Evolutionary conservation across 495 filamentous ascomycete species (phyloP), one percentile per base, ranked within the genome.

Genomic region (Neurospora sp.): DNA sequence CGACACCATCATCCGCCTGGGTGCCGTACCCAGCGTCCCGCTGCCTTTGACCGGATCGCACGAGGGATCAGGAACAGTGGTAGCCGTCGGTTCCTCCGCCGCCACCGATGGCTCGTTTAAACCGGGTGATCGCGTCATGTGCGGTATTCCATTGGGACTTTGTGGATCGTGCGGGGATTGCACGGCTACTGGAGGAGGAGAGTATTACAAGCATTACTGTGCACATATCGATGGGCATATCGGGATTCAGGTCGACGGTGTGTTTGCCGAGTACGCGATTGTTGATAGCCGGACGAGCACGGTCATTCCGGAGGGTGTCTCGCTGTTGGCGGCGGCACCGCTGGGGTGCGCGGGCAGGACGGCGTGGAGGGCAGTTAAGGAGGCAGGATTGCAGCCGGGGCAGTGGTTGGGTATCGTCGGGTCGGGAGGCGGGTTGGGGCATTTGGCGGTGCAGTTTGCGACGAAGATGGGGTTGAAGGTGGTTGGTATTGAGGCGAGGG

Each of bases 321-420:
- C 74, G 4, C 86, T 89, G 71, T 70, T 82, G 38, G 81, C 81
- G 7, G 87, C 87, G 41, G 87, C 86, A 18, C 87, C 88, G 22
- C 77, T 90, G 39, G 86, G 86, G 37, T 90, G 87, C 74, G 88
- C 88, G 1, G 88, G 88, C 1, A 74, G 85, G 53, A 89, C 88
- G 16, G 80, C 86, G 11, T 89, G 83, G 78, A 76, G 86, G 20
- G 87, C 80, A 4, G 77, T 89, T n/a, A 46, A 80, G 68, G 80
- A 81, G 74, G 76, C 86, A 5, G 83, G 73, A 7, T 74, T 89
- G 72, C 77, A 78, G 71, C 72, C 74, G 65, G 87, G 86, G 2
- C 78, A 88, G 76, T 85, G 82, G 79, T 40, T 89, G 16, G 83
- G 80, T 4, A 81, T 90, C 44, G 82, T 89, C 2, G 88, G 88